phyloP scores from a whole-genome alignment of 2,329 filamentous ascomycete species.

The Corynespora cassiicola region DNA sequence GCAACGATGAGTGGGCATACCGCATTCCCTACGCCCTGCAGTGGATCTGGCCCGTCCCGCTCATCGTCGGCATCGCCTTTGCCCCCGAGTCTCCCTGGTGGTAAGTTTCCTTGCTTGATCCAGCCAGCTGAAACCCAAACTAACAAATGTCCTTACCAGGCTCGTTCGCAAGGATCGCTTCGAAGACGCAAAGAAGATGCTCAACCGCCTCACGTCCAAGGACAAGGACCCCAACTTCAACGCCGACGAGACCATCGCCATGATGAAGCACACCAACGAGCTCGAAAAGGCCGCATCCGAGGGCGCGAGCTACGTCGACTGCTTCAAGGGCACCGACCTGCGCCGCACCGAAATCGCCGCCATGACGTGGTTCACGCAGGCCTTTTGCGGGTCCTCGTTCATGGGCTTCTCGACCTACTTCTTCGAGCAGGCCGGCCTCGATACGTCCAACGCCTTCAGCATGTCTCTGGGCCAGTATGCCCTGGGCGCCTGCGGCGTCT shows the following conservation, averaged over 20 bases:
- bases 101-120: too few relatives aligned
- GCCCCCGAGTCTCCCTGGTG: slow-evolving; percentile 77
- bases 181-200: slow-evolving; percentile 69
- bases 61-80: slow-evolving; percentile 71
- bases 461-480: slow-evolving; percentile 62
- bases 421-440: slow-evolving; percentile 55
- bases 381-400: slow-evolving; percentile 43
- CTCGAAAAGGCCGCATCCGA: slow-evolving; percentile 72
- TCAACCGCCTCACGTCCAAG: slow-evolving; percentile 68
- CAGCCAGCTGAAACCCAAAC: too few relatives aligned
- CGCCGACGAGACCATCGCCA: slow-evolving; percentile 69
- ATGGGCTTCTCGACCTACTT: slow-evolving; percentile 54
- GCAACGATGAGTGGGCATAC: slow-evolving; percentile 71
- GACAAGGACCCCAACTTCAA: slow-evolving; percentile 50
- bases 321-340: slow-evolving; percentile 81
- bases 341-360: slow-evolving; percentile 77
- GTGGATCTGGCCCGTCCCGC: slow-evolving; percentile 76
- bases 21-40: slow-evolving; percentile 72
- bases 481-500: slow-evolving; percentile 68
- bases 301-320: slow-evolving; percentile 79
- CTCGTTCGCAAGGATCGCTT: slow-evolving; percentile 70
- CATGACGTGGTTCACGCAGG: slow-evolving; percentile 56
- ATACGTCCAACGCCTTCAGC: slow-evolving; percentile 49
- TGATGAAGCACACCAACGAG: slow-evolving; percentile 90
- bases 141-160: too few relatives aligned